These are phyloP conservation scores for Fraxinus excelsior DNA, from an alignment of 257 asterid species.

Conservation along the genomic window DNA sequence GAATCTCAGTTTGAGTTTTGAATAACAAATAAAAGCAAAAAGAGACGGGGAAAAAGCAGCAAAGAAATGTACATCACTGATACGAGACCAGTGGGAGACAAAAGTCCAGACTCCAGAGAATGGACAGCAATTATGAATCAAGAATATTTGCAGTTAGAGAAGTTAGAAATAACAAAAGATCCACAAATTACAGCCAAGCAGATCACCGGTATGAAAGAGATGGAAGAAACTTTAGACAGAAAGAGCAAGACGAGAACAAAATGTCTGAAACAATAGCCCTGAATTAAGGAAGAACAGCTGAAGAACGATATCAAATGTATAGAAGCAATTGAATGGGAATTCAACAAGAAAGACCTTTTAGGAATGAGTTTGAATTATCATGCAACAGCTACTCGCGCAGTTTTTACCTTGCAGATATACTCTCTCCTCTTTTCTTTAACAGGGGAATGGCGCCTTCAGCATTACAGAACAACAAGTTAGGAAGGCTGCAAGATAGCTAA, in stretches of 20 bases:
- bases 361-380: slow-evolving; percentile 38
- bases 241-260: slow-evolving; percentile 21
- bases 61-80: slow-evolving; percentile 7
- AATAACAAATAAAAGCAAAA: slow-evolving; percentile 15
- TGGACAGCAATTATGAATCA: slow-evolving; percentile 8
- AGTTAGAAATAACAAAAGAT: slow-evolving; percentile 9
- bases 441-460: slow-evolving; percentile 98
- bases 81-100: slow-evolving; percentile 9
- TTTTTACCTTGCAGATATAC: slow-evolving; percentile 94
- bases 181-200: slow-evolving; percentile 12
- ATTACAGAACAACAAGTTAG: slow-evolving; percentile 82
- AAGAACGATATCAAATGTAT: slow-evolving; percentile 8
- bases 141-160: slow-evolving; percentile 27
- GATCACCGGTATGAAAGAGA: slow-evolving; percentile 20
- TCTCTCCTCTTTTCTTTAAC: slow-evolving; percentile 91
- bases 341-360: slow-evolving; percentile 24
- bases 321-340: slow-evolving; percentile 27
- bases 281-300: slow-evolving; percentile 22
- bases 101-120: slow-evolving; percentile 8
- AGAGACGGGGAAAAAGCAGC: neutral
- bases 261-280: slow-evolving; percentile 21
- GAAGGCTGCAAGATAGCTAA: slow-evolving; percentile 62
- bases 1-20: neutral
- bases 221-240: slow-evolving; percentile 21
- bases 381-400: slow-evolving; percentile 42